A percentile compares a stretch with the other conserved stretches of the same genome.
Conservation (phyloP, 805 yeast genomes). For the Wickerhamiella hasegawae region DNA sequence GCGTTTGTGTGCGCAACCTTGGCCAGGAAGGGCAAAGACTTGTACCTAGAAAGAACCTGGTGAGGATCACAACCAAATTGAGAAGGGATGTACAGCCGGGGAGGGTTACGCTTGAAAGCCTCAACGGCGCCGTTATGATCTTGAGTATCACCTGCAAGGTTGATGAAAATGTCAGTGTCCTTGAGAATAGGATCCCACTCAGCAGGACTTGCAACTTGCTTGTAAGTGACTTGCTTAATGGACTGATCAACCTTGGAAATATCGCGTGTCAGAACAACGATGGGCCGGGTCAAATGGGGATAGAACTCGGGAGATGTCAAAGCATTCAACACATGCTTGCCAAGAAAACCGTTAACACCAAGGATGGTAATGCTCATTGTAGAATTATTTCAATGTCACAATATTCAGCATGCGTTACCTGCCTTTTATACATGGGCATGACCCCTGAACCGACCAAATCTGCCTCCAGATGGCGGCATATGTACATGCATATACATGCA, state of each 20-base stretch:
- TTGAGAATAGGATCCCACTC: slow-evolving; percentile 2
- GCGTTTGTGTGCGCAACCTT: slow-evolving; percentile 2
- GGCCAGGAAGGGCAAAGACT: background rate
- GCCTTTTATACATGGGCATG: no score
- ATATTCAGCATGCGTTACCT: no score
- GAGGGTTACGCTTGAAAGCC: slow-evolving; percentile 24
- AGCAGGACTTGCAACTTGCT: background rate
- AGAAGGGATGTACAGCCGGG: slow-evolving; percentile 39
- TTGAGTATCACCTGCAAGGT: slow-evolving; percentile 22
- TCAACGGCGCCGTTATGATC: slow-evolving; percentile 24
- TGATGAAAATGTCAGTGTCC: slow-evolving; percentile 25
- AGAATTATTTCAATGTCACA: no score
- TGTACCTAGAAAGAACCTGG: background rate
- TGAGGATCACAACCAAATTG: slow-evolving; percentile 35
- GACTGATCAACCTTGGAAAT: slow-evolving; percentile 14
- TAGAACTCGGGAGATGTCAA: slow-evolving; percentile 27
- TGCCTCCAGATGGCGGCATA: no score
- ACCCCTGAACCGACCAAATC: no score
- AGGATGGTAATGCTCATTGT: slow-evolving; percentile 29
- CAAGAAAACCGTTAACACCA: slow-evolving; percentile 37
- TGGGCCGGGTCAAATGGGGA: slow-evolving; percentile 30
- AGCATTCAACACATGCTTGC: slow-evolving; percentile 31
- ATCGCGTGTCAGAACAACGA: slow-evolving; percentile 34
- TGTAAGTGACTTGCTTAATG: slow-evolving; percentile 1
- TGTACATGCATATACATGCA: no score